Conservation (phyloP, 2,329 filamentous ascomycete species). For the Alternaria triticimaculans region DNA sequence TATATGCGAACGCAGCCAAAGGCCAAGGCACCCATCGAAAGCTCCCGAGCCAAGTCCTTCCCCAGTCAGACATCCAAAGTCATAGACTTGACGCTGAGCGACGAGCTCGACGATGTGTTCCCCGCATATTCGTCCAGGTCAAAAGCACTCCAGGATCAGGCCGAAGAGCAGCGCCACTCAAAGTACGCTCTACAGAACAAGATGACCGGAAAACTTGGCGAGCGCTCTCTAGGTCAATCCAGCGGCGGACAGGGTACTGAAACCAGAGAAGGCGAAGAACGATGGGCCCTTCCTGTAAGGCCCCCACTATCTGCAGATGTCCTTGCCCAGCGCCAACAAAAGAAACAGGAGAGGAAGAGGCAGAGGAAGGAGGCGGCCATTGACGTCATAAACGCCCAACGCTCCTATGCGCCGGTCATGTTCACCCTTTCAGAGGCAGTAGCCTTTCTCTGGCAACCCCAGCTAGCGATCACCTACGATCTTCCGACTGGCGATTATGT, state of each 20-base stretch:
- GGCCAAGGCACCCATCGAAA: background rate
- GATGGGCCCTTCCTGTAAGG: background rate
- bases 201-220: background rate
- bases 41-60: background rate
- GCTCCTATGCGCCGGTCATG: constrained; percentile 8
- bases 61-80: background rate
- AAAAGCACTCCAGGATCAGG: background rate
- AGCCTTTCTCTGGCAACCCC: background rate
- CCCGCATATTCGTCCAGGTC: background rate
- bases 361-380: background rate
- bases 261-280: background rate
- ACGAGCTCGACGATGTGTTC: background rate
- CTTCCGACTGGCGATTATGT: constrained; percentile 12
- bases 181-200: background rate
- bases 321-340: background rate
- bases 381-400: background rate
- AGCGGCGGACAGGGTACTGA: background rate
- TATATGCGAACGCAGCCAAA: background rate
- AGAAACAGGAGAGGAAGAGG: background rate
- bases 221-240: background rate
- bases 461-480: constrained; percentile 6
- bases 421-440: constrained; percentile 19
- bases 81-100: background rate
- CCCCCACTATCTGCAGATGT: background rate
- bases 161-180: background rate